phyloP scores from a whole-genome alignment of 1,284 basidiomycete species.

The Leccinum fallax region DNA sequence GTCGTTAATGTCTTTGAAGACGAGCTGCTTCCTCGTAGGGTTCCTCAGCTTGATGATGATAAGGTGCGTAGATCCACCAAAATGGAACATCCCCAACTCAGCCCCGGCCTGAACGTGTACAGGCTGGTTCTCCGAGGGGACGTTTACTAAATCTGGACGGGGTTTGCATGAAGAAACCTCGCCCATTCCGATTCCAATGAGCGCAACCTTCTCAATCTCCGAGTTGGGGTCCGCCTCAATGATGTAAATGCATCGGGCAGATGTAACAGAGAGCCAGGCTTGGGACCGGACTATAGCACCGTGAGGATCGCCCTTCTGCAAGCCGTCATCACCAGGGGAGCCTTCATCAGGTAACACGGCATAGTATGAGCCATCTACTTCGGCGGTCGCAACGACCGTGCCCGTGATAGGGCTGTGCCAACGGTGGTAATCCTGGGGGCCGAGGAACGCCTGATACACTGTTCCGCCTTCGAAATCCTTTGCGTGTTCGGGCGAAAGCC shows the following conservation, averaged over 20 bases:
- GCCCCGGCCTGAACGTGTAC: conserved; percentile 40
- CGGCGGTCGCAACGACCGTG: conserved; percentile 41
- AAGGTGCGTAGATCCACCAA: conserved; percentile 50
- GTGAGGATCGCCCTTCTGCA: conserved; percentile 18
- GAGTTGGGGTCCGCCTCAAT: conserved; percentile 47
- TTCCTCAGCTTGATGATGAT: conserved; percentile 38
- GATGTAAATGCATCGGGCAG: conserved; percentile 52
- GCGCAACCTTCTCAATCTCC: conserved; percentile 38
- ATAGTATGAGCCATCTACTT: conserved; percentile 54
- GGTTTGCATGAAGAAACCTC: conserved; percentile 52
- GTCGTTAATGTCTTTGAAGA: background rate
- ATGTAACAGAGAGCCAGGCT: conserved; percentile 23
- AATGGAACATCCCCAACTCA: conserved; percentile 52
- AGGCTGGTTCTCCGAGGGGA: no score
- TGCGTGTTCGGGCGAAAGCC: background rate
- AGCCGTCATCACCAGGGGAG: background rate
- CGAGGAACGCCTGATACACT: conserved; percentile 56
- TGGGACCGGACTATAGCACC: conserved; percentile 42
- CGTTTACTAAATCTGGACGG: no score
- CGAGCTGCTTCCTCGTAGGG: background rate
- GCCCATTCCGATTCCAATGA: conserved; percentile 56
- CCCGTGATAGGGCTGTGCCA: conserved; percentile 58
- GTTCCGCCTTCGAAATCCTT: conserved; percentile 41
- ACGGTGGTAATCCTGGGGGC: conserved; percentile 50
- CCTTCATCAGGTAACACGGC: conserved; percentile 26